Base-by-base conservation (phyloP, 1,139 yeast genomes). In the Diutina sp. region DNA sequence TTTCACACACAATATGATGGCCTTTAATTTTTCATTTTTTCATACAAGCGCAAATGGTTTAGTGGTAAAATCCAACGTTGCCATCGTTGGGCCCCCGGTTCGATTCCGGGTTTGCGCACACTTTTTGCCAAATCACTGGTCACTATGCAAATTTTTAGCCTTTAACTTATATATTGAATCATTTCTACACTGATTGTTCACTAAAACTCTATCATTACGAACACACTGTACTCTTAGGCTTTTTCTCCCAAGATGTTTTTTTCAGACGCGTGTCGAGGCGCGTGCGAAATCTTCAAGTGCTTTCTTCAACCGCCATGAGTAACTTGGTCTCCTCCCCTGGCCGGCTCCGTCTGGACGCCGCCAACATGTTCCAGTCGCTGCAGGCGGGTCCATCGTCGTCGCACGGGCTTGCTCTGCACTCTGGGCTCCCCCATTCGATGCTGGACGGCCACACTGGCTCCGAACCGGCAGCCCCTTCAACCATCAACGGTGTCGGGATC, bases 301-400 rank as follows among this genome's bases (percentile, higher is more conserved):
- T 9, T 35, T 35, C n/a, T 35, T n/a, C 41, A 35, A 35, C 41
- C 41, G 6, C 41, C 46, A 76, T 75, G 80, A 69, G 79, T 57
- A 69, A 74, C 62, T 74, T 75, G 58, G 79, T 75, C 47, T 75
- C 79, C 51, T 76, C 80, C 32, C 80, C 80, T 18, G 71, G 75
- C 46, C 67, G 74, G 60, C 68, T 76, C 55, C 78, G 79, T 29
- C 75, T 79, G 46, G 80, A 76, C 62, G 73, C 79, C 45, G 79
- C 78, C 48, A 69, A 71, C 55, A 66, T 76, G 57, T 69, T 76
- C 57, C 68, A 71, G 55, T 73, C 79, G 12, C 74, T 79, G 18
- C 78, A 74, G 58, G 76, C 67, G 66, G 59, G 68, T 69, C 35
- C 71, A 69, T 21, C 70, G 61, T 30, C 30, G 25, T 47, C 51